phyloP scores from a whole-genome alignment of 1,139 yeast species.

The Geotrichum phurueaensis region DNA sequence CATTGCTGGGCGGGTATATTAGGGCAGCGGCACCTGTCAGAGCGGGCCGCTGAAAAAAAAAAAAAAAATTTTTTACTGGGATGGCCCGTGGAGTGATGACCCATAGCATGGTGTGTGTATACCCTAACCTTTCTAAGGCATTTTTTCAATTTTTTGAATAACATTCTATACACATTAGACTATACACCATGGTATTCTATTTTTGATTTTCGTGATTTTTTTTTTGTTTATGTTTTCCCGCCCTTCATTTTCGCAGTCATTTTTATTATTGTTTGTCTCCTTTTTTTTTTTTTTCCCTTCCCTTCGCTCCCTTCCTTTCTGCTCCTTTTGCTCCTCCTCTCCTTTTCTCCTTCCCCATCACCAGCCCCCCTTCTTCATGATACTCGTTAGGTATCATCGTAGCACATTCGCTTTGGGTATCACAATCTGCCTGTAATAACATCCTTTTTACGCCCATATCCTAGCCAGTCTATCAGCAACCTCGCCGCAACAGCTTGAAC shows the following conservation, averaged over 20 bases:
- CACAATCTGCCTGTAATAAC: background rate
- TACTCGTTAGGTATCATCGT: background rate
- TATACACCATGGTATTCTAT: too few species aligned
- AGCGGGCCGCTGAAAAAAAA: background rate
- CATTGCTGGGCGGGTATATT: constrained; percentile 32
- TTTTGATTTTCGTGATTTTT: constrained; percentile 4
- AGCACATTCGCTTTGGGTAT: background rate
- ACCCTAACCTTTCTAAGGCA: background rate
- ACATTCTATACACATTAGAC: too few species aligned
- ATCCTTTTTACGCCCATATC: background rate
- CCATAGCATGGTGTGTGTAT: background rate
- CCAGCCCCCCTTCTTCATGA: background rate
- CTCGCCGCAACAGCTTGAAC: constrained; percentile 76
- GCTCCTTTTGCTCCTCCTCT: constrained; percentile 7
- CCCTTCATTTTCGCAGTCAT: background rate
- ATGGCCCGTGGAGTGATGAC: background rate
- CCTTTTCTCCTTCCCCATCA: background rate
- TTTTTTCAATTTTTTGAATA: constrained; percentile 1
- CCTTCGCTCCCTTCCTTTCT: constrained; percentile 2
- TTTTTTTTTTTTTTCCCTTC: constrained; percentile 2
- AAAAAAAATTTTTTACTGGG: background rate
- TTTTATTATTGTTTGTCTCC: constrained; percentile 6
- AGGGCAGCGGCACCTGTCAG: background rate
- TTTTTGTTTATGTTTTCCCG: background rate
- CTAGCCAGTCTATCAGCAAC: background rate